These are phyloP conservation scores for Xerocomus amazonicus DNA, from an alignment of 1,284 basidiomycete genomes.

Conservation along the genomic window DNA sequence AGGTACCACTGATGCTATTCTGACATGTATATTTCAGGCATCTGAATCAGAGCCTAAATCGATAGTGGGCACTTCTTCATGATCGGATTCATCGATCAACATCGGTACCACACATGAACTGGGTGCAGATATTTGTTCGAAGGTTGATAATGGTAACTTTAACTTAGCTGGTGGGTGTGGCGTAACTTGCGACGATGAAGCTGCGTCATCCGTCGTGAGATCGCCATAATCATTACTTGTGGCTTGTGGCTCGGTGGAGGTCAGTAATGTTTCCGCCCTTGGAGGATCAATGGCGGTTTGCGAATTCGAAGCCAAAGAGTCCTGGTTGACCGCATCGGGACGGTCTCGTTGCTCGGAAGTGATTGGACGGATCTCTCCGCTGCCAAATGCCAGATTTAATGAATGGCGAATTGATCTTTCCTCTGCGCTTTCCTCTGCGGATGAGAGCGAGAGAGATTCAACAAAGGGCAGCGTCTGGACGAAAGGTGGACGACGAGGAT, in stretches of 20 bases:
- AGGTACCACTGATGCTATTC: not conserved
- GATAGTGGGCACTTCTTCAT: slow-evolving; percentile 53
- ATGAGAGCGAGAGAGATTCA: slow-evolving; percentile 57
- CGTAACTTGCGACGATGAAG: not conserved
- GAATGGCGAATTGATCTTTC: slow-evolving; percentile 46
- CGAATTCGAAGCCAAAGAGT: not conserved
- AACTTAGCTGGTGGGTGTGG: not conserved
- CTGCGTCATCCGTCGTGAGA: not conserved
- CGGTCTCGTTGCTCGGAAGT: slow-evolving; percentile 1
- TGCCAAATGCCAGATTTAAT: slow-evolving; percentile 35
- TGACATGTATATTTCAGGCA: slow-evolving; percentile 13
- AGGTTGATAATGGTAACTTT: not conserved
- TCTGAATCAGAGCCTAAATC: slow-evolving; percentile 51
- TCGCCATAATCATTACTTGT: not conserved
- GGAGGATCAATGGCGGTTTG: not conserved
- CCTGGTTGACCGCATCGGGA: slow-evolving; percentile 3
- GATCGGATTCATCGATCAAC: slow-evolving; percentile 38
- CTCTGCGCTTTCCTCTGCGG: slow-evolving; percentile 58
- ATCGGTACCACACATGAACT: slow-evolving; percentile 8
- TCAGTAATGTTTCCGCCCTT: not conserved
- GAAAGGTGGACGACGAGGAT: slow-evolving; percentile 73
- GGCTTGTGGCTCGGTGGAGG: not conserved
- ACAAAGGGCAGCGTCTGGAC: slow-evolving; percentile 64
- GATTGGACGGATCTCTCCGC: not conserved
- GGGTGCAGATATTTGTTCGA: slow-evolving; percentile 9